Percentiles rank a stretch among this genome's conserved stretches.
phyloP scores from a whole-genome alignment of 176 grass and related monocot genomes.

The Dendrocalamus sinicus region DNA sequence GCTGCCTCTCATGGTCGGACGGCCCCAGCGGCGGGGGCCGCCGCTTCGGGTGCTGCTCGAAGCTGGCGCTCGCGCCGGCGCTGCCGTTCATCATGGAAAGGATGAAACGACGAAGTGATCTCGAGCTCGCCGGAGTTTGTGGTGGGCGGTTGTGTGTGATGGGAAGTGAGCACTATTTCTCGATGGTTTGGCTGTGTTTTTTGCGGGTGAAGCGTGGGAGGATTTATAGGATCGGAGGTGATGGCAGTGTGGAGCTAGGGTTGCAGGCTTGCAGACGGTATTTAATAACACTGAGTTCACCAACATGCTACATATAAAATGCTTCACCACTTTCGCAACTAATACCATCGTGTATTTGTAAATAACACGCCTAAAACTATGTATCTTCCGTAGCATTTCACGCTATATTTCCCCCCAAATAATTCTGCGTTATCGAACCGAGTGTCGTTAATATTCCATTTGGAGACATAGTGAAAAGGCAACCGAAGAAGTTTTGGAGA shows the following conservation, averaged over 20 bases:
- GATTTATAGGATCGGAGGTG: slow-evolving; percentile 44
- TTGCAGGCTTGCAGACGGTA: not conserved
- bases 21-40: slow-evolving; percentile 24
- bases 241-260: not conserved
- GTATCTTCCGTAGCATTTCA: not conserved
- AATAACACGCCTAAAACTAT: not conserved
- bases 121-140: not conserved
- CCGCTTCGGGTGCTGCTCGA: slow-evolving; percentile 40
- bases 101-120: not conserved
- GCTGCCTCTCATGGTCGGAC: not conserved
- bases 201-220: not conserved
- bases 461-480: not conserved
- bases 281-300: not conserved
- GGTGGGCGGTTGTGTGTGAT: not conserved
- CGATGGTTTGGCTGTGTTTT: not conserved
- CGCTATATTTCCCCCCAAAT: not conserved
- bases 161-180: slow-evolving; percentile 5
- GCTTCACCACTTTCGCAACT: not conserved
- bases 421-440: not conserved
- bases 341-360: not conserved
- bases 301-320: not conserved
- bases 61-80: not conserved
- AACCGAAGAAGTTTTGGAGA: not conserved
- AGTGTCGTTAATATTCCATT: not conserved
- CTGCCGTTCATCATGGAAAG: slow-evolving; percentile 36